phyloP scores from a whole-genome alignment of 768 basidiomycete genomes.

The Chiua virens region DNA sequence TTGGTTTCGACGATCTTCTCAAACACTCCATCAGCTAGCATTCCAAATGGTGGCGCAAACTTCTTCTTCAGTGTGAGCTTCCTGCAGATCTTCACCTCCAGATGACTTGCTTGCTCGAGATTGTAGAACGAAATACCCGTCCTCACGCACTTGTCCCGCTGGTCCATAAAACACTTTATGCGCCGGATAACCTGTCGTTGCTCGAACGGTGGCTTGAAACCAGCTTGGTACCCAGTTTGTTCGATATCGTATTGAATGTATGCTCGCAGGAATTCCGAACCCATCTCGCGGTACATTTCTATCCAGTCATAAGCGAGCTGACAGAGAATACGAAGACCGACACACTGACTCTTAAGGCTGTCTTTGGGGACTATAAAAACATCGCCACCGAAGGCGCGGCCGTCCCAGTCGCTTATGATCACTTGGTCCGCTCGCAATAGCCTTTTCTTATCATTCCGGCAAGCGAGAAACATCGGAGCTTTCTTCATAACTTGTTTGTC shows the following conservation, averaged over 20 bases:
- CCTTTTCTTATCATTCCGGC: background rate
- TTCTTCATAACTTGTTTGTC: conserved; percentile 11
- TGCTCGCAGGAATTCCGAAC: conserved; percentile 8
- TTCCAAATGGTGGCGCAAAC: conserved; percentile 6
- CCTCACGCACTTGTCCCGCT: conserved; percentile 9
- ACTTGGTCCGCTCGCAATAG: conserved; percentile 10
- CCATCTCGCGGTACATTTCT: conserved; percentile 2
- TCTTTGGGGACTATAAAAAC: conserved; percentile 13
- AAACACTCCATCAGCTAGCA: background rate
- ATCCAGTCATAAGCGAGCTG: too few relatives aligned
- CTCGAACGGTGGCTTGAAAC: background rate
- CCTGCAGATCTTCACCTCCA: background rate
- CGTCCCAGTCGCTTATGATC: conserved; percentile 13
- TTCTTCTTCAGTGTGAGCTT: conserved; percentile 4
- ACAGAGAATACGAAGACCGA: too few relatives aligned
- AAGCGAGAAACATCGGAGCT: conserved; percentile 9
- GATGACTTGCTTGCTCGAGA: background rate
- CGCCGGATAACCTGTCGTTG: too few relatives aligned
- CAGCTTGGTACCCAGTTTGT: background rate
- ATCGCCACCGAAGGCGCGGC: background rate
- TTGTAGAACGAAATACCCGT: background rate
- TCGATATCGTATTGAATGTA: conserved; percentile 3
- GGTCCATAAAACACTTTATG: background rate
- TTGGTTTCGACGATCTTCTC: too few relatives aligned
- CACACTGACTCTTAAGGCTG: conserved; percentile 11